A percentile compares a stretch with the other conserved stretches of the same genome.
These are phyloP conservation scores for Thraustotheca clavata DNA, from an alignment of 352 stramenopile species.

Conservation along the genomic window DNA sequence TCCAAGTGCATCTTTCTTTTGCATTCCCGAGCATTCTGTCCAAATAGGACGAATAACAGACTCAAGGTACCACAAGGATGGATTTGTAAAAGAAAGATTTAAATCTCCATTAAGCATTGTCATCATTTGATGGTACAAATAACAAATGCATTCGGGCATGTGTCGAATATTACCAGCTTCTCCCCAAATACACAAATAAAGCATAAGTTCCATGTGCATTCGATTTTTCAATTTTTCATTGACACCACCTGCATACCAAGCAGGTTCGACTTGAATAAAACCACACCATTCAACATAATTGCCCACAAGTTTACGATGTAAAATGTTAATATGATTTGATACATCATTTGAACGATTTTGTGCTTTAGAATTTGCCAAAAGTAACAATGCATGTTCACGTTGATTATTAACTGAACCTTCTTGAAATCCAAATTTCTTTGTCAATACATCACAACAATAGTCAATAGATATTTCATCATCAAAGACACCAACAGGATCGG, in stretches of 20 bases:
- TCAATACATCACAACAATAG: constrained; percentile 62
- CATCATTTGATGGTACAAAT: constrained; percentile 88
- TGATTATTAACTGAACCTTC: constrained; percentile 61
- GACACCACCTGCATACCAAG: constrained; percentile 32
- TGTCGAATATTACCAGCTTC: constrained; percentile 92
- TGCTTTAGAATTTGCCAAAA: constrained; percentile 65
- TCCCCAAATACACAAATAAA: constrained; percentile 96
- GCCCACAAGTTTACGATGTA: constrained; percentile 53
- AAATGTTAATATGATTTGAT: constrained; percentile 37
- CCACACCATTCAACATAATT: constrained; percentile 63
- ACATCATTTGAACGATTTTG: constrained; percentile 28
- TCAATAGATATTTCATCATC: constrained; percentile 63
- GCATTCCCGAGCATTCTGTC: constrained; percentile 58
- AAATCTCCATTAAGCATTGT: constrained; percentile 47
- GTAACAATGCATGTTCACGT: constrained; percentile 59
- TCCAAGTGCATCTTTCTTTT: constrained; percentile 46
- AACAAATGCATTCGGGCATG: constrained; percentile 96
- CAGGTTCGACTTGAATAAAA: constrained; percentile 34
- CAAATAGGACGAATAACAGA: constrained; percentile 50
- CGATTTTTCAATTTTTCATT: constrained; percentile 48
- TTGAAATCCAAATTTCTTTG: constrained; percentile 72
- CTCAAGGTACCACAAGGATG: constrained; percentile 45
- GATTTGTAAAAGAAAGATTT: constrained; percentile 35
- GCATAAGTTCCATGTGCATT: constrained; percentile 87
- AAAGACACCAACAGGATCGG: constrained; percentile 36